Percentiles rank a stretch among this genome's conserved stretches.
Evolutionary conservation across 345 rosid genomes (phyloP).

Genomic region (Eucalyptus curtisii): DNA sequence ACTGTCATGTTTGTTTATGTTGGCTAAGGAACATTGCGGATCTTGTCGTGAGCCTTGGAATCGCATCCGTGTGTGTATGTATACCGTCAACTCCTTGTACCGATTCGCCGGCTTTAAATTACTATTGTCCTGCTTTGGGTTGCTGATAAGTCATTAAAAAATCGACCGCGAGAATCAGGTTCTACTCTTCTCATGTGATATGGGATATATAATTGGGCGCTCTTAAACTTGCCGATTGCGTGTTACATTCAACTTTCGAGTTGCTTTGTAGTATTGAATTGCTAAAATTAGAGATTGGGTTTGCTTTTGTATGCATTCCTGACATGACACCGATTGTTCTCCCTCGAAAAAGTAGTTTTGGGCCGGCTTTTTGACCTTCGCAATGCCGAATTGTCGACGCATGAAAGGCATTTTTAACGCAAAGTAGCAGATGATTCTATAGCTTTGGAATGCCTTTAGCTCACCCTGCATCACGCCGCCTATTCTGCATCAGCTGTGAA

Average conservation of each 20-base stretch:
- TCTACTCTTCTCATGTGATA: background rate
- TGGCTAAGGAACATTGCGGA: background rate
- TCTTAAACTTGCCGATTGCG: background rate
- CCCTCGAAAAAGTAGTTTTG: accelerated
- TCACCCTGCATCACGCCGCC: background rate
- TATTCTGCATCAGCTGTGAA: background rate
- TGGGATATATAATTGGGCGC: background rate
- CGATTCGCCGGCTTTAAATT: background rate
- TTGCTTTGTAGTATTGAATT: background rate
- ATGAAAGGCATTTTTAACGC: background rate
- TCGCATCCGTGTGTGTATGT: background rate
- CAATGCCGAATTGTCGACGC: background rate
- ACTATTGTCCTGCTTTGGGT: background rate
- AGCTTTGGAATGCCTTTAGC: background rate
- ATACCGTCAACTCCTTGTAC: background rate
- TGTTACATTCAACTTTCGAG: background rate
- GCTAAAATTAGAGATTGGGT: background rate
- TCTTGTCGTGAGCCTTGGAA: background rate
- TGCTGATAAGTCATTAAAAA: background rate
- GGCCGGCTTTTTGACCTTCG: background rate
- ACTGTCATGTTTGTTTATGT: background rate
- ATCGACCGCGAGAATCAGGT: background rate
- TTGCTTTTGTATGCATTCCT: background rate
- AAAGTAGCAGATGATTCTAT: background rate
- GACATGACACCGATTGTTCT: background rate